A percentile compares a stretch with the other conserved stretches of the same genome.
These are phyloP conservation scores for Aspergillus texensis DNA, from an alignment of 2,329 filamentous ascomycete species.

Conservation along the genomic window DNA sequence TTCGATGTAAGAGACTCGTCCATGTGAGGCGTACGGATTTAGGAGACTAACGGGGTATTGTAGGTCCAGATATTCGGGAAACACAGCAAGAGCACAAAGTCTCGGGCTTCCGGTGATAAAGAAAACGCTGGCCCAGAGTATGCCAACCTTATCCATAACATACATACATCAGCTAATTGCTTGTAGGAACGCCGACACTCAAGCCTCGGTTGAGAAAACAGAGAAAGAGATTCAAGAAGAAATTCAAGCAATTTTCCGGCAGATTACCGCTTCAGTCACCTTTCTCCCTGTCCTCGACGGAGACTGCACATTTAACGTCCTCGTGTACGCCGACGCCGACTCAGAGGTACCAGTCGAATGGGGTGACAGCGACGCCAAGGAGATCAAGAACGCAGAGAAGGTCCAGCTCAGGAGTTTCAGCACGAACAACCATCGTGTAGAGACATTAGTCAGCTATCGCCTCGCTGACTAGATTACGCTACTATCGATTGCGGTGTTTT, in stretches of 20 bases:
- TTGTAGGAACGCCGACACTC: constrained; percentile 32
- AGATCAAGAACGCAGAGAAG: constrained; percentile 91
- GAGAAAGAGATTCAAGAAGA: constrained; percentile 93
- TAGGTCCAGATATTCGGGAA: constrained; percentile 62
- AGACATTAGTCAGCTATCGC: constrained; percentile 93
- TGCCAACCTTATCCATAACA: constrained; percentile 22
- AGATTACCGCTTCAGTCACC: constrained; percentile 96
- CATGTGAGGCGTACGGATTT: background rate
- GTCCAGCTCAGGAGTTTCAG: constrained; percentile 96
- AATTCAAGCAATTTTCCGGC: constrained; percentile 94
- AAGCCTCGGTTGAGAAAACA: constrained; percentile 68
- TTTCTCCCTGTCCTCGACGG: constrained; percentile 92
- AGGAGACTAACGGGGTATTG: constrained; percentile 12
- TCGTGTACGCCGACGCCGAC: constrained; percentile 96
- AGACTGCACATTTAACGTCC: constrained; percentile 97
- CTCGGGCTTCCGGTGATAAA: constrained; percentile 60
- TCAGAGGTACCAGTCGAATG: constrained; percentile 96
- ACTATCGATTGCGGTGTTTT: constrained; percentile 19
- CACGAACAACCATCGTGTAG: constrained; percentile 89
- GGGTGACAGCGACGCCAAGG: constrained; percentile 97
- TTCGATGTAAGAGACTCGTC: constrained; percentile 70
- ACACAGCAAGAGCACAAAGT: constrained; percentile 51
- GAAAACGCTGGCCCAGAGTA: constrained; percentile 68
- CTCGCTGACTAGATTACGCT: constrained; percentile 39
- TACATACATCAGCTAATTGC: constrained; percentile 2